phyloP scores from a whole-genome alignment of 2,329 filamentous ascomycete species.

The Coniosporium tulheliwenetii region DNA sequence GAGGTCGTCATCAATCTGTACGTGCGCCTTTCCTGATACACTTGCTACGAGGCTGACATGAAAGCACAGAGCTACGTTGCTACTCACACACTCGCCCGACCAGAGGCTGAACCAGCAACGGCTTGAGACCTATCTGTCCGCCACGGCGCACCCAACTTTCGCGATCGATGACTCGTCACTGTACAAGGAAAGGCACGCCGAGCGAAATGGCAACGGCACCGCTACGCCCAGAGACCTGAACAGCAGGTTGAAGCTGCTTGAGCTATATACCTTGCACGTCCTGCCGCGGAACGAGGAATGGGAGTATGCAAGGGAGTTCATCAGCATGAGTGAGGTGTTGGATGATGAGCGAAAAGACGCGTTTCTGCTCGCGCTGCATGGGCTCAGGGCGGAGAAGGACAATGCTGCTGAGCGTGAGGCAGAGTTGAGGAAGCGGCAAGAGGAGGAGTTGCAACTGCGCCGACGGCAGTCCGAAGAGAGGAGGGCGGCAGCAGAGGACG shows the following conservation, averaged over 20 bases:
- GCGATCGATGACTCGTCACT: constrained; percentile 28
- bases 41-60: constrained; percentile 1
- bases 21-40: constrained; percentile 15
- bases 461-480: constrained; percentile 27
- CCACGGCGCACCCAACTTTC: constrained; percentile 56
- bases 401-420: constrained; percentile 49
- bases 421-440: constrained; percentile 45
- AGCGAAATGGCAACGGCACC: constrained; percentile 41
- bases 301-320: constrained; percentile 89
- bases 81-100: constrained; percentile 75
- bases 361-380: constrained; percentile 74
- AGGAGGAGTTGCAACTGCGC: constrained; percentile 33
- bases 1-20: constrained; percentile 87
- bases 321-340: constrained; percentile 68
- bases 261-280: constrained; percentile 89
- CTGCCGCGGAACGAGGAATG: constrained; percentile 89
- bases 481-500: constrained; percentile 7
- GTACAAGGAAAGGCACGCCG: constrained; percentile 5
- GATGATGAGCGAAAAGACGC: constrained; percentile 85
- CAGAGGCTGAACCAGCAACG: constrained; percentile 75
- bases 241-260: constrained; percentile 77
- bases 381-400: constrained; percentile 68
- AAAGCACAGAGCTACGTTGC: constrained; percentile 59
- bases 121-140: constrained; percentile 77
- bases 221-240: constrained; percentile 74